Conservation (phyloP, 2,329 filamentous ascomycete species). For the Penicillium sp. region DNA sequence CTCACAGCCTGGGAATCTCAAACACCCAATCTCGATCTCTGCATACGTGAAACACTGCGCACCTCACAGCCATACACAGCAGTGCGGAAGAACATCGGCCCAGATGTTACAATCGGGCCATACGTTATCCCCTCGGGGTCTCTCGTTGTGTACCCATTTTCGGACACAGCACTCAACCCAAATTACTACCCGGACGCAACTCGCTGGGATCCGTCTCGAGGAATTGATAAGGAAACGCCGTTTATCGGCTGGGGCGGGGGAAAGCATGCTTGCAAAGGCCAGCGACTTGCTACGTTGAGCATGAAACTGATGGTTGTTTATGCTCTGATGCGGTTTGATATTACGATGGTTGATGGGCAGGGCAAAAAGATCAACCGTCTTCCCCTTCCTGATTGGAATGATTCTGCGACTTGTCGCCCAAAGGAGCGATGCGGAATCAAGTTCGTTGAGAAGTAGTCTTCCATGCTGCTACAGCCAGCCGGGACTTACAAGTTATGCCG, state of each 20-base stretch:
- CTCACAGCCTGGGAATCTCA: constrained; percentile 8
- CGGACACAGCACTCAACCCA: constrained; percentile 7
- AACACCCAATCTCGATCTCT: constrained; percentile 4
- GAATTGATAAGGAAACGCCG: neutral
- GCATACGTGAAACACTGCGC: constrained; percentile 9
- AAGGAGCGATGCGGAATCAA: constrained; percentile 2
- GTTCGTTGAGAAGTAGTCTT: neutral
- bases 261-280: constrained; percentile 8
- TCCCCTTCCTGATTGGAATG: constrained; percentile 5
- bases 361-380: neutral
- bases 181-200: constrained; percentile 1
- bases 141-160: constrained; percentile 8
- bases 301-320: constrained; percentile 9
- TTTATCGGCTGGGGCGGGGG: constrained; percentile 10
- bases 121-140: constrained; percentile 6
- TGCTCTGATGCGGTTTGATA: constrained; percentile 1
- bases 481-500: no score
- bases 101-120: neutral
- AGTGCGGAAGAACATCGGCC: constrained; percentile 7
- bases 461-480: no score
- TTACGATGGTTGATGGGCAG: constrained; percentile 3
- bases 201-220: constrained; percentile 9
- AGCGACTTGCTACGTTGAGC: constrained; percentile 8
- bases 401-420: constrained; percentile 7
- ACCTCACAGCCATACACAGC: constrained; percentile 9